Evolutionary conservation across 108 stramenopile species (phyloP).

Genomic region (Cyclotella distinguenda): DNA sequence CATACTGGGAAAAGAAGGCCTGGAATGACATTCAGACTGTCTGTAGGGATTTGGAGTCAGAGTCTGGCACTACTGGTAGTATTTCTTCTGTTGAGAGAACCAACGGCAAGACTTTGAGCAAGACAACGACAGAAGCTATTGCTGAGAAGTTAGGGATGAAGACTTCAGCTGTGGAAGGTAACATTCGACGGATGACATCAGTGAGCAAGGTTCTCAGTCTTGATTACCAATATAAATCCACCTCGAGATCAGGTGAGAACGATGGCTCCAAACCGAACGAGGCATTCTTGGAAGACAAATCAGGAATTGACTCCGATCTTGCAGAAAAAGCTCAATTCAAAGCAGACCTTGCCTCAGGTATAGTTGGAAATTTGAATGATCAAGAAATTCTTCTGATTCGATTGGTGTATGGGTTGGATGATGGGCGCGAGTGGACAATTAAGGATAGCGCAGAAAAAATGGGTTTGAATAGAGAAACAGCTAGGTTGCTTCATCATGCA

Average conservation of each 20-base stretch:
- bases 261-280: constrained; percentile 11
- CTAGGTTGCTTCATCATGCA: constrained; percentile 54
- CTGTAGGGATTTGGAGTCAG: constrained; percentile 42
- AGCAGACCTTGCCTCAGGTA: constrained; percentile 71
- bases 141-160: constrained; percentile 53
- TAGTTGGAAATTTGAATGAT: constrained; percentile 64
- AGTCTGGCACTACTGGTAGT: constrained; percentile 20
- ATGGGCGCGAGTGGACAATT: constrained; percentile 65
- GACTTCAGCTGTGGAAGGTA: constrained; percentile 43
- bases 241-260: constrained; percentile 49
- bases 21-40: constrained; percentile 69
- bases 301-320: constrained; percentile 57
- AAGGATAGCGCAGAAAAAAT: constrained; percentile 72
- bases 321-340: constrained; percentile 71
- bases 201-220: constrained; percentile 67
- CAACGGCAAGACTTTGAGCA: not conserved
- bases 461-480: constrained; percentile 73
- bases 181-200: constrained; percentile 58
- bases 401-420: constrained; percentile 75
- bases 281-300: constrained; percentile 18
- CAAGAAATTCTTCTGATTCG: constrained; percentile 72
- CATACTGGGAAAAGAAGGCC: constrained; percentile 63
- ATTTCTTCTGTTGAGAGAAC: not conserved
- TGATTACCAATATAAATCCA: constrained; percentile 65
- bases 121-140: constrained; percentile 12